These are phyloP conservation scores for Melocanna baccifera DNA, from an alignment of 176 grass and related monocot genomes.

Conservation along the genomic window DNA sequence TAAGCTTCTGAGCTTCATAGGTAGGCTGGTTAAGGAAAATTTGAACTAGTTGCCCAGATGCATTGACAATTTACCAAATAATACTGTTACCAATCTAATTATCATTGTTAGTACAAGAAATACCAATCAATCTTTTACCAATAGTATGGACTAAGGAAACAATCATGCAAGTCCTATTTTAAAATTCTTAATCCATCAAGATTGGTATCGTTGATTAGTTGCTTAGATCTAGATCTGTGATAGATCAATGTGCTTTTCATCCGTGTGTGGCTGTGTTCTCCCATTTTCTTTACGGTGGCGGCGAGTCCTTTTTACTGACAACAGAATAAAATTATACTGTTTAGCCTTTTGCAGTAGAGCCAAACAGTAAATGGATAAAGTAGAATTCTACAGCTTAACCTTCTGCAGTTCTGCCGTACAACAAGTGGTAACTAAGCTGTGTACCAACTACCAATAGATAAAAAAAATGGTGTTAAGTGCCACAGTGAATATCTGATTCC, in stretches of 20 bases:
- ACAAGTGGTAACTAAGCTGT: not conserved
- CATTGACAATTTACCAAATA: conserved; percentile 20
- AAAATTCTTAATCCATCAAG: not conserved
- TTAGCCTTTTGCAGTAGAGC: not conserved
- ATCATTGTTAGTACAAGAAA: not conserved
- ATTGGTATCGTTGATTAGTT: not conserved
- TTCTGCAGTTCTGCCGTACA: not conserved
- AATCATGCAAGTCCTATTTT: not conserved
- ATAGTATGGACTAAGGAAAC: not conserved
- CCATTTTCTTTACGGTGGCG: not conserved
- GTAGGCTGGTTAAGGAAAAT: not conserved
- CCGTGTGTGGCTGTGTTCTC: not conserved
- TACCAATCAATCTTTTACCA: not conserved
- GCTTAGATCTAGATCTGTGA: conserved; percentile 1
- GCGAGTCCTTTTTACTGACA: not conserved
- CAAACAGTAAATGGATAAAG: not conserved
- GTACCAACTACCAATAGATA: not conserved
- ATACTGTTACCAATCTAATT: not conserved
- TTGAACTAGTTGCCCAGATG: not conserved
- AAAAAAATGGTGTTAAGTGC: not conserved
- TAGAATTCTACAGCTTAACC: not conserved
- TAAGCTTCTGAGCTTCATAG: not conserved
- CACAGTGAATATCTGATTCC: not conserved
- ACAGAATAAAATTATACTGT: not conserved
- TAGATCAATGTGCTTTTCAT: not conserved